These are phyloP conservation scores for Tetracladium setigerum DNA, from an alignment of 495 filamentous ascomycete genomes.

Conservation along the genomic window DNA sequence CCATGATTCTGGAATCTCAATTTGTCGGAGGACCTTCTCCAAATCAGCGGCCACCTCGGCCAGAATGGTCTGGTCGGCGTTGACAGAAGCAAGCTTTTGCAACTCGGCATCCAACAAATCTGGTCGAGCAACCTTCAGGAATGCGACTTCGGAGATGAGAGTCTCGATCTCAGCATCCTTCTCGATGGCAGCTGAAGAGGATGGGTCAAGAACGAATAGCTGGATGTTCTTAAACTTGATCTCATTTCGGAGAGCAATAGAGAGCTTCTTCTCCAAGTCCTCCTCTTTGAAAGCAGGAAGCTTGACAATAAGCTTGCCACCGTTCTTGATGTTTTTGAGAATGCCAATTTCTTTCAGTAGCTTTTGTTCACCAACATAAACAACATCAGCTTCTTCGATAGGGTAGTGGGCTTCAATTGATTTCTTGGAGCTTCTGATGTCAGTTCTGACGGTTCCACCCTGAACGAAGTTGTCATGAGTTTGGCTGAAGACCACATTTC, in stretches of 20 bases:
- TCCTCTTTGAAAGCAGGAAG: conserved; percentile 74
- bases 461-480: conserved; percentile 80
- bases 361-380: conserved; percentile 69
- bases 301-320: conserved; percentile 66
- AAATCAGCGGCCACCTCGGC: conserved; percentile 58
- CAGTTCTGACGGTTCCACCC: conserved; percentile 76
- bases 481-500: conserved; percentile 69
- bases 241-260: conserved; percentile 53
- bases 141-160: conserved; percentile 65
- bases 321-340: conserved; percentile 58
- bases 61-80: conserved; percentile 45
- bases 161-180: conserved; percentile 47
- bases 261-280: conserved; percentile 84
- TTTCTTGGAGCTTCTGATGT: conserved; percentile 77
- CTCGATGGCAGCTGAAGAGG: conserved; percentile 53
- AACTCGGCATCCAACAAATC: conserved; percentile 41
- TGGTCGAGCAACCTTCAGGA: conserved; percentile 64
- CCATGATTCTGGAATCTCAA: conserved; percentile 77
- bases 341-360: conserved; percentile 71
- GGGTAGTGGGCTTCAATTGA: conserved; percentile 77
- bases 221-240: conserved; percentile 59
- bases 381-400: conserved; percentile 68
- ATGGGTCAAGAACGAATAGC: conserved; percentile 67
- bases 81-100: conserved; percentile 51
- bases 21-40: conserved; percentile 55